Percentiles rank a stretch among this genome's conserved stretches.
Conservation (phyloP, 345 rosid species). For the Arabidopsis thaliana region TAIR10.1 NC_003076.8:24920001-24920500, state of each 20-base stretch:
- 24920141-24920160: slow-evolving; percentile 71
- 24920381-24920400: slow-evolving; percentile 37
- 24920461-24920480: not conserved
- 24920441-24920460: not conserved
- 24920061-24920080: slow-evolving; percentile 91
- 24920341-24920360: slow-evolving; percentile 78
- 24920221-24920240: slow-evolving; percentile 42
- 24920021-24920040: slow-evolving; percentile 85
- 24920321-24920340: slow-evolving; percentile 98
- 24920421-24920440: not conserved
- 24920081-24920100: slow-evolving; percentile 99
- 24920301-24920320: slow-evolving; percentile 97
- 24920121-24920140: slow-evolving; percentile 92
- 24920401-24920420: slow-evolving; percentile 28
- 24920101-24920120: slow-evolving; percentile 73
- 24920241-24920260: slow-evolving; percentile 42
- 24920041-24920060: slow-evolving; percentile 91
- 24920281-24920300: slow-evolving; percentile 54
- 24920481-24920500: too few species aligned
- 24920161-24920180: slow-evolving; percentile 78
- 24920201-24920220: slow-evolving; percentile 42
- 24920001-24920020: slow-evolving; percentile 84
- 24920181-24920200: slow-evolving; percentile 23
- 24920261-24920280: slow-evolving; percentile 33
- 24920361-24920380: slow-evolving; percentile 52